Conservation (phyloP, 805 yeast species). For the Metschnikowia koreensis region DNA sequence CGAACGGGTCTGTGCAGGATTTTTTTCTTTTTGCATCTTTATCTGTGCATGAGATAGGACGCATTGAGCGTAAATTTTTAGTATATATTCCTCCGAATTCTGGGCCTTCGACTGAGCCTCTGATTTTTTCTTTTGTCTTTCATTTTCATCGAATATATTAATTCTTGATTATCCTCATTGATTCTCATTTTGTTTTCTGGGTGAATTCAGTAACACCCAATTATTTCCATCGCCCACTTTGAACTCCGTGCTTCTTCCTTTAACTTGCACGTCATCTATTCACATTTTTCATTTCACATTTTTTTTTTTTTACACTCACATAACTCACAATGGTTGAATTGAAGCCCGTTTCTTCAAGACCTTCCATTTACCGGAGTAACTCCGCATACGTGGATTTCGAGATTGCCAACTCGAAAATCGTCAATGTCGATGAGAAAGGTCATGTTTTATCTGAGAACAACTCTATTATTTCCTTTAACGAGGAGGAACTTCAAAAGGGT, state of each 20-base stretch:
- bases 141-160: too few species aligned
- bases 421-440: constrained; percentile 21
- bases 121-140: not conserved
- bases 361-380: constrained; percentile 17
- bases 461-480: constrained; percentile 15
- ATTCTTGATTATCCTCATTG: too few species aligned
- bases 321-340: constrained; percentile 11
- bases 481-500: constrained; percentile 17
- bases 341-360: constrained; percentile 14
- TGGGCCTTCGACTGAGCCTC: not conserved
- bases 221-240: too few species aligned
- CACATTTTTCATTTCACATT: not conserved
- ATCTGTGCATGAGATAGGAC: constrained; percentile 10
- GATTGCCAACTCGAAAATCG: constrained; percentile 17
- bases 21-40: constrained; percentile 6
- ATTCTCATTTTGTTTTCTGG: too few species aligned
- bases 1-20: constrained; percentile 1
- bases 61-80: constrained; percentile 1
- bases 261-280: not conserved
- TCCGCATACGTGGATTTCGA: constrained; percentile 17
- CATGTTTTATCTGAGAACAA: constrained; percentile 15
- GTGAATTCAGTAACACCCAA: too few species aligned
- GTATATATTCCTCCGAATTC: constrained; percentile 1
- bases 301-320: not conserved
- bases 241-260: too few species aligned